Evolutionary conservation across 2,329 filamentous ascomycete genomes (phyloP), one percentile per base, ranked within the genome.

Genomic region (Neopestalotiopsis clavispora): DNA sequence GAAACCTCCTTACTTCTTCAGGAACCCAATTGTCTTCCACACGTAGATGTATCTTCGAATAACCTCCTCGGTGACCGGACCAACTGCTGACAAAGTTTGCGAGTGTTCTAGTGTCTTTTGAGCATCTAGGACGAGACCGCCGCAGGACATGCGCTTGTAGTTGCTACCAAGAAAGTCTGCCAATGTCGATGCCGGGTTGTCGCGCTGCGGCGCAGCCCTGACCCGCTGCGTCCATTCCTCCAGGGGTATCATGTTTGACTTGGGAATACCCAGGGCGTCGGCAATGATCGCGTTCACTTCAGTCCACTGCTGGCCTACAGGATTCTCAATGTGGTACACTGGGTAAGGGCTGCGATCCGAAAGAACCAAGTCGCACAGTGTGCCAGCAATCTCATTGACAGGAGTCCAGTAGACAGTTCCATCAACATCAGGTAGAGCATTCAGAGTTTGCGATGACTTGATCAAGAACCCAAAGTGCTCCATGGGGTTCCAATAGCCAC

Each of bases 401-500:
- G 85, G 83, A 0, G 76, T 79, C 86, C 86, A 88, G 6, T 71
- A 80, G 1, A 86, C 67, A 1, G 69, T 59, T 0, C 84, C 84
- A 0, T 77, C 63, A 2, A 86, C 70, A 28, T 82, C 77, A 0
- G 86, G 85, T 9, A 85, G 71, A 0, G 74, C 78, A 0, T 76
- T 75, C 0, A 88, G 69, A 0, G 81, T 82, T 70, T 88, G 84
- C 0, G 83, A 81, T 0, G 83, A 85, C 74, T 87, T 87, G 65
- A 87, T 73, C 28, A 89, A 68, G 69, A 86, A 86, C 0, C 78
- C 72, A 13, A 88, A 76, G 69, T 88, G 84, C 72, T 89, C 86
- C 34, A 80, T 78, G 0, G 81, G 76, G 70, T 89, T 89, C 87
- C 87, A 90, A 72, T 83, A 84, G 0, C 86, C 87, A 67, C 77